Evolutionary conservation across 208 protist species (phyloP).

Genomic region (Leishmania amazonensis): DNA sequence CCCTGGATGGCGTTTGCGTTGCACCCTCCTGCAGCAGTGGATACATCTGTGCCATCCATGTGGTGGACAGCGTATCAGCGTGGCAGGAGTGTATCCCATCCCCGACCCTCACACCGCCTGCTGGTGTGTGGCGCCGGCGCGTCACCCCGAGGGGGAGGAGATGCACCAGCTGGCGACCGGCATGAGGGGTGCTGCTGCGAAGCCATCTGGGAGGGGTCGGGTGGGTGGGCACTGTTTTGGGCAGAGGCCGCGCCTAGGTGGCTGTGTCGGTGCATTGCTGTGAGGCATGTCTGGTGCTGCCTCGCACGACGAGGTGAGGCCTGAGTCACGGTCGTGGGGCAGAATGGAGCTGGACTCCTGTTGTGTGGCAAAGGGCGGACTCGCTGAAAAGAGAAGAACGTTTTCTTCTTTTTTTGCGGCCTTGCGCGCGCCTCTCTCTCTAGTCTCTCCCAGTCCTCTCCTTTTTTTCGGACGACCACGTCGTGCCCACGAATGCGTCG

Average conservation of each 20-base stretch:
- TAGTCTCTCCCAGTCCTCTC: no score
- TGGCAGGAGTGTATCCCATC: neutral
- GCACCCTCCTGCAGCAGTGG: neutral
- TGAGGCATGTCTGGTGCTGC: neutral
- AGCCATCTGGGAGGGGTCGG: neutral
- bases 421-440: no score
- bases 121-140: neutral
- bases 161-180: neutral
- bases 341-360: neutral
- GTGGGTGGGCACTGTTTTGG: neutral
- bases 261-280: neutral
- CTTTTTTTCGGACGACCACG: no score
- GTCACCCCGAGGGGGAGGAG: neutral
- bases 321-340: neutral
- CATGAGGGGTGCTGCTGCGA: neutral
- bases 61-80: neutral
- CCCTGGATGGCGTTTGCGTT: neutral
- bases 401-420: neutral
- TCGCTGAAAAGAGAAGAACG: neutral
- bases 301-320: neutral
- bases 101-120: neutral
- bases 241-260: neutral
- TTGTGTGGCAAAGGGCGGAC: neutral
- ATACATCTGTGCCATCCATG: neutral
- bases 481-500: no score